A percentile compares a stretch with the other conserved stretches of the same genome.
phyloP scores from a whole-genome alignment of 441 rosid genomes.

The Pelargonium citronellum region DNA sequence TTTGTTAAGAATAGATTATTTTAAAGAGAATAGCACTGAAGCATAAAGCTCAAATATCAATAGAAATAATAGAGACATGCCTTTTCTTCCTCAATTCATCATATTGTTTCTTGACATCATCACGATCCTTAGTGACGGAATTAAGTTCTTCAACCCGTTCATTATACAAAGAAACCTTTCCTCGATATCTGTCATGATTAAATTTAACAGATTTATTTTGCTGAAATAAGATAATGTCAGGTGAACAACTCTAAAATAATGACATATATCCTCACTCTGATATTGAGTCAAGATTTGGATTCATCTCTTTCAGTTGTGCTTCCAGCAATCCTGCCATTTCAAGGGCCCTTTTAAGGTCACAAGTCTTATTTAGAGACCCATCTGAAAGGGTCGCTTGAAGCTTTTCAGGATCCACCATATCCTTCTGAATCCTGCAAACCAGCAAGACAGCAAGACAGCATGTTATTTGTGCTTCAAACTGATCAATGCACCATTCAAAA shows the following conservation, averaged over 20 bases:
- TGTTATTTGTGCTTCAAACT: slow-evolving; percentile 22
- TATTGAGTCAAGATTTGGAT: slow-evolving; percentile 93
- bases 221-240: slow-evolving; percentile 1
- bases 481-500: background rate
- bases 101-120: slow-evolving; percentile 72
- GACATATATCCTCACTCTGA: slow-evolving; percentile 57
- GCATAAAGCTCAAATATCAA: background rate
- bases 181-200: slow-evolving; percentile 50
- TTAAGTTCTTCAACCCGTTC: slow-evolving; percentile 82
- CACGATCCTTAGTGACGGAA: slow-evolving; percentile 70
- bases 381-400: slow-evolving; percentile 70
- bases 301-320: slow-evolving; percentile 86
- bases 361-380: slow-evolving; percentile 43
- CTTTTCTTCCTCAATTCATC: slow-evolving; percentile 89
- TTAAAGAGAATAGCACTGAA: slow-evolving; percentile 6
- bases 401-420: slow-evolving; percentile 80
- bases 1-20: slow-evolving; percentile 16
- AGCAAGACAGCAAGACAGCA: slow-evolving; percentile 23
- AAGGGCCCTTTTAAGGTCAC: slow-evolving; percentile 65
- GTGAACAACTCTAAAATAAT: slow-evolving; percentile 12
- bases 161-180: slow-evolving; percentile 62
- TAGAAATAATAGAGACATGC: slow-evolving; percentile 27
- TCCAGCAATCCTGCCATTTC: slow-evolving; percentile 74
- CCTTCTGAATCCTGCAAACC: slow-evolving; percentile 77
- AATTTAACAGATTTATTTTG: slow-evolving; percentile 20